A percentile compares a stretch with the other conserved stretches of the same genome.
phyloP scores from a whole-genome alignment of 257 asterid species.

The Salvia splendens region DNA sequence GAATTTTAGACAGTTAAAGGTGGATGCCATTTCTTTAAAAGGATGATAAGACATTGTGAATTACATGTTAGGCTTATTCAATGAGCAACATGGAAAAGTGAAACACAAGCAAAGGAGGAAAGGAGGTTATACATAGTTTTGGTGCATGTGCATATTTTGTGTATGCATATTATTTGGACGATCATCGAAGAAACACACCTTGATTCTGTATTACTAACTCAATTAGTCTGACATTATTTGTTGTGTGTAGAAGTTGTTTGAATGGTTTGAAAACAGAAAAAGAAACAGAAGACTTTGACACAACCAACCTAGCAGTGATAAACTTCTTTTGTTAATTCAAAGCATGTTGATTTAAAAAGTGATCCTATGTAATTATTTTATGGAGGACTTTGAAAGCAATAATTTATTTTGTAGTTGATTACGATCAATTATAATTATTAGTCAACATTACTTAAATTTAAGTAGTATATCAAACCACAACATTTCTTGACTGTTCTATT shows the following conservation, averaged over 20 bases:
- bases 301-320: no score
- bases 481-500: background rate
- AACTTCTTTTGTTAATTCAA: background rate
- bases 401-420: background rate
- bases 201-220: background rate
- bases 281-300: background rate
- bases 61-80: background rate
- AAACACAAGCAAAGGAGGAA: background rate
- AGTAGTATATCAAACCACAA: background rate
- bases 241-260: background rate
- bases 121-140: background rate
- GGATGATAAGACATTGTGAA: background rate
- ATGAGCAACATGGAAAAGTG: background rate
- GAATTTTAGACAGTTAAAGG: background rate
- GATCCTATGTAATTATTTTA: background rate
- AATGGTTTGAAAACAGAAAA: background rate
- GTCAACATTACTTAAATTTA: background rate
- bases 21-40: background rate
- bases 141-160: background rate
- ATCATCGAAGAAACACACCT: constrained; percentile 7
- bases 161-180: background rate
- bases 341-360: background rate
- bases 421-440: background rate
- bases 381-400: background rate
- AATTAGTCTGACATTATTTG: background rate